Percentiles rank a stretch among this genome's conserved stretches.
Evolutionary conservation across 371 early-diverging fungal genomes (phyloP).

Genomic region (Mortierella sp.): DNA sequence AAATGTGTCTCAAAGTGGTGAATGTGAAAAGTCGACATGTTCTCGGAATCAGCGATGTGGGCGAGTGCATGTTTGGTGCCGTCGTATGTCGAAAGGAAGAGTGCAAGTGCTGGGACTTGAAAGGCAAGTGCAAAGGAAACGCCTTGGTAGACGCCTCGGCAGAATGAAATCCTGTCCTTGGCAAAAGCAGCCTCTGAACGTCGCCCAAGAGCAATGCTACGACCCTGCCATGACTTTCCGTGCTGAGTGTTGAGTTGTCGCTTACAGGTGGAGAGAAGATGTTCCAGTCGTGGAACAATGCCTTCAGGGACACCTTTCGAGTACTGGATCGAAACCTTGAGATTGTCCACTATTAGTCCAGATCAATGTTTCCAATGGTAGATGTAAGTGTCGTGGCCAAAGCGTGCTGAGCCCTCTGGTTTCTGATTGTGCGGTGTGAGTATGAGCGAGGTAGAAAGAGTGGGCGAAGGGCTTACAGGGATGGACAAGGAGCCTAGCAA

Average conservation of each 20-base stretch:
- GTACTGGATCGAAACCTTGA: slow-evolving; percentile 25
- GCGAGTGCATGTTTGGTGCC: slow-evolving; percentile 32
- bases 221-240: slow-evolving; percentile 7
- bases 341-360: slow-evolving; percentile 31
- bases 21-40: slow-evolving; percentile 16
- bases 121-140: slow-evolving; percentile 35
- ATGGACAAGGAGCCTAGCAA: slow-evolving; percentile 51
- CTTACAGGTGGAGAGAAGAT: slow-evolving; percentile 11
- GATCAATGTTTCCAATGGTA: background rate
- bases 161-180: slow-evolving; percentile 20
- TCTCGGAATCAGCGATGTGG: slow-evolving; percentile 6
- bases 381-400: background rate
- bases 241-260: slow-evolving; percentile 24
- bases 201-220: background rate
- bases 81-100: slow-evolving; percentile 52
- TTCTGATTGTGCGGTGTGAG: background rate
- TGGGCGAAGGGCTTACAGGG: slow-evolving; percentile 32
- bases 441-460: background rate
- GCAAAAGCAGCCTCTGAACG: background rate
- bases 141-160: slow-evolving; percentile 38
- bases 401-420: background rate
- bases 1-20: slow-evolving; percentile 36
- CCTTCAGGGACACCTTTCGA: slow-evolving; percentile 14
- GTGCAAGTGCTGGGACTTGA: slow-evolving; percentile 44
- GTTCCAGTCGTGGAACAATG: slow-evolving; percentile 24